Evolutionary conservation across 2,329 filamentous ascomycete genomes (phyloP), one percentile per base, ranked within the genome.

Genomic region (Leptographium galeiforme): DNA sequence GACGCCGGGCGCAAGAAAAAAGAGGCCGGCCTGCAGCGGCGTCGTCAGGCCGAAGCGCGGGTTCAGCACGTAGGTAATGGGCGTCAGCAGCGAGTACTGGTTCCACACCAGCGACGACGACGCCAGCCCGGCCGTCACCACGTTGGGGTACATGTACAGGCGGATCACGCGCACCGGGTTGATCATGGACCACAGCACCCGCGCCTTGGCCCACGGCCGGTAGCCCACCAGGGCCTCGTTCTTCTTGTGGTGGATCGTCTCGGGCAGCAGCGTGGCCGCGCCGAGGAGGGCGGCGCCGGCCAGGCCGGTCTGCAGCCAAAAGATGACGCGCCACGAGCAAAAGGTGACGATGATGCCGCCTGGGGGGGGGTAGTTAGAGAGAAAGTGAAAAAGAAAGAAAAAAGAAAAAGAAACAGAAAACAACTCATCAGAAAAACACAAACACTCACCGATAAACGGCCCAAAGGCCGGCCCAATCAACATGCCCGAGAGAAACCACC

Each of bases 1-100:
- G 53, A 73, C 75, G 1, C 84, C 84, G 0, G 84, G 84, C 0
- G 83, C 82, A 19, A 87, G 77, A 63, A 85, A 87, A 67, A 87
- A 85, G 4, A 87, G 71, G 0, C 80, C 82, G 0, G 75, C 77
- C 61, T 84, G 77, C 25, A 86, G 73, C 0, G 84, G 82, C 0
- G 73, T 73, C 0, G 74, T 76, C 14, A 87, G 73, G 52, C 78
- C 61, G 68, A 87, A 87, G 52, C 84, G 78, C 0, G 84, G 83
- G 60, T 87, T 87, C 18, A 87, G 71, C 13, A 86, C 78, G 60
- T 85, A 85, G 32, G 82, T 79, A 55, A 87, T 85, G 0, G 79
- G 79, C 0, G 81, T 85, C 8, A 85, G 71, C 1, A 86, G 73
- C 4, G 74, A 75, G 65, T 87, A 87, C 68, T 85, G 84, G 64